Base-by-base conservation (phyloP, 768 basidiomycete genomes). In the Mycena vulgaris region DNA sequence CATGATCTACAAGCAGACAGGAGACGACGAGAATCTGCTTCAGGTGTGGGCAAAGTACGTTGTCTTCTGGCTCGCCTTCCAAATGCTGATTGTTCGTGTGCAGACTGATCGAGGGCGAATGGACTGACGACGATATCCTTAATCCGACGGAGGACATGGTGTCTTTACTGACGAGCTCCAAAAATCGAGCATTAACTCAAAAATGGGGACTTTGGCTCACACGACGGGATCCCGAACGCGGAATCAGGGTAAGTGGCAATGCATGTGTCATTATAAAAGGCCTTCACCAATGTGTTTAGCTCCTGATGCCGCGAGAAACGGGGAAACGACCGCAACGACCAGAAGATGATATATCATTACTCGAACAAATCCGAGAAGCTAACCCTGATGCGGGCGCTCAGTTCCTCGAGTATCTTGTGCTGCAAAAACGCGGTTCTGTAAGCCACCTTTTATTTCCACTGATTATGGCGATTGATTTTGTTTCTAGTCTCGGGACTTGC, bases 181-280 rank as follows among this genome's bases (percentile, higher is more conserved):
- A 85, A 66, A 91, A 94, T 75, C 87, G 88, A 28, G 75, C 81
- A 3, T 75, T 95, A 60, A 88, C 90, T 5, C 90, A 92, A 69
- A 86, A 88, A 59, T 96, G 95, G 90, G 92, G 89, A 3, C 80
- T 94, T 10, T 97, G 96, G 96, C 80, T 98, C 25, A 86, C 90
- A 3, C 88, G 87, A 72, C 86, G 87, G 40, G 90, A 94, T 79
- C 83, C 89, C 0, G 90, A 92, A 28, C 88, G 86, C 49, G 95
- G 92, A 5, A 79, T 98, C 28, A 89, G 90, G 83, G 95, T 94
- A 69, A 53, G 77, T 74, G 51, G 48, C 25, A 28, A 25, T 51
- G 52, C 40, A 11, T 70, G 47, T 40, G 62, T 55, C 64, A n/a
- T 49, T 31, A 17, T 7, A 11, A 47, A 31, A 35, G 9, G 51